A percentile compares a stretch with the other conserved stretches of the same genome.
Conservation (phyloP, 495 filamentous ascomycete genomes). For the Aspergillus cristatus region DNA sequence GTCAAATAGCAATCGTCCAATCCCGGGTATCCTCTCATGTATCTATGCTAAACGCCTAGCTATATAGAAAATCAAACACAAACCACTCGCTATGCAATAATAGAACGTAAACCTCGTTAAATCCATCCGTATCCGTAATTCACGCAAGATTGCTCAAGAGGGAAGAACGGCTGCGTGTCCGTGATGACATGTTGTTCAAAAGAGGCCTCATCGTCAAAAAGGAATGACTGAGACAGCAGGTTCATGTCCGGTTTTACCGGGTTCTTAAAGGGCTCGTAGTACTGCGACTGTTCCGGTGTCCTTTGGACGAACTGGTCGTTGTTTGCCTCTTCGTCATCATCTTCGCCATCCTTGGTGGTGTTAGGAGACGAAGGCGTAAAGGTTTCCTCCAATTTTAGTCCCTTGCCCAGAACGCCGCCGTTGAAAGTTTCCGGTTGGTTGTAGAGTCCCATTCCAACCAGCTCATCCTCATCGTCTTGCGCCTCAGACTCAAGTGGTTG, state of each 20-base stretch:
- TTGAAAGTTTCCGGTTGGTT: slow-evolving; percentile 53
- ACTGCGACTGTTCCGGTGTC: neutral
- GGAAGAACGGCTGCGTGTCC: slow-evolving; percentile 20
- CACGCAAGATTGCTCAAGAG: slow-evolving; percentile 25
- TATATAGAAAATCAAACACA: slow-evolving; percentile 8
- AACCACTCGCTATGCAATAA: slow-evolving; percentile 35
- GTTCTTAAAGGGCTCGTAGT: slow-evolving; percentile 14
- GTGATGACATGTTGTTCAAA: slow-evolving; percentile 21
- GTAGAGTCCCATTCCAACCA: slow-evolving; percentile 80
- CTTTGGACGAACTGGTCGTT: slow-evolving; percentile 26
- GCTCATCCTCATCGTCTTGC: slow-evolving; percentile 52
- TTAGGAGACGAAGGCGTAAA: slow-evolving; percentile 66
- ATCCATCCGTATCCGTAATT: slow-evolving; percentile 37
- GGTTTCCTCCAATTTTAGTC: slow-evolving; percentile 74
- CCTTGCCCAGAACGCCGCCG: slow-evolving; percentile 47
- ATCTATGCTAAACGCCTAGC: slow-evolving; percentile 12
- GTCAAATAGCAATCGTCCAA: slow-evolving; percentile 5
- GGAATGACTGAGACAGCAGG: slow-evolving; percentile 38
- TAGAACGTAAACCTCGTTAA: slow-evolving; percentile 14
- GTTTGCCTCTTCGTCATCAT: slow-evolving; percentile 32
- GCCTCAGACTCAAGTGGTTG: slow-evolving; percentile 18
- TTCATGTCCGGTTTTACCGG: slow-evolving; percentile 22
- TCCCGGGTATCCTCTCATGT: slow-evolving; percentile 26
- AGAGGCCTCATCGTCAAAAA: slow-evolving; percentile 34
- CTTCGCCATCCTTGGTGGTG: slow-evolving; percentile 49